Evolutionary conservation across 139 green algal genomes (phyloP).

Genomic region (Volvox africanus): DNA sequence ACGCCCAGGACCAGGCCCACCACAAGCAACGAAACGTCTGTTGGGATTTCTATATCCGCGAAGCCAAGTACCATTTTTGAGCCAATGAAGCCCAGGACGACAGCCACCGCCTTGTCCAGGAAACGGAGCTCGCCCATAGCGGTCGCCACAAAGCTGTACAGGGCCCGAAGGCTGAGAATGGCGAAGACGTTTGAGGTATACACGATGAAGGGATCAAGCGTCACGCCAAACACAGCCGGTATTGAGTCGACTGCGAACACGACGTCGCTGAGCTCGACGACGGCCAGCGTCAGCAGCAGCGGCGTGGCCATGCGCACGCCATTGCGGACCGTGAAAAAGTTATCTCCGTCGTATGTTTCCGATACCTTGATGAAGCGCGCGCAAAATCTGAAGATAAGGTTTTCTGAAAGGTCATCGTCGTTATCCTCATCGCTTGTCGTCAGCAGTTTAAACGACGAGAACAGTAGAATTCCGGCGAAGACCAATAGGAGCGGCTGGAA

Average conservation of each 20-base stretch:
- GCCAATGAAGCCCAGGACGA: conserved; percentile 91
- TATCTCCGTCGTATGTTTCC: conserved; percentile 89
- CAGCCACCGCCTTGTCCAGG: conserved; percentile 89
- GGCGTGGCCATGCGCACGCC: conserved; percentile 80
- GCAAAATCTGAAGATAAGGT: conserved; percentile 85
- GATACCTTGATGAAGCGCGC: conserved; percentile 77
- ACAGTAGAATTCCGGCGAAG: conserved; percentile 95
- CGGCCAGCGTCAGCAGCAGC: conserved; percentile 91
- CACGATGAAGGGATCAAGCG: conserved; percentile 97
- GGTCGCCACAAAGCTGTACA: conserved; percentile 79
- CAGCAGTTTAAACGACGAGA: conserved; percentile 84
- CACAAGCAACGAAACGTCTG: conserved; percentile 78
- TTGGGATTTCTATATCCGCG: conserved; percentile 79
- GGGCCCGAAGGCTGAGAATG: conserved; percentile 83
- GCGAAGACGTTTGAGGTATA: conserved; percentile 97
- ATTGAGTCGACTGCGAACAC: conserved; percentile 93
- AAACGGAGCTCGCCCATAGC: conserved; percentile 73
- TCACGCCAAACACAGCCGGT: conserved; percentile 90
- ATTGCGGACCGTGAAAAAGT: conserved; percentile 89
- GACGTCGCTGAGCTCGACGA: conserved; percentile 95
- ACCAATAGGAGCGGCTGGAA: conserved; percentile 93
- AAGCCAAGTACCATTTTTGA: conserved; percentile 88
- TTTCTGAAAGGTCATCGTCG: conserved; percentile 75
- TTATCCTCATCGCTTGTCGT: conserved; percentile 73
- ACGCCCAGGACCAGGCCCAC: conserved; percentile 77